A percentile compares a stretch with the other conserved stretches of the same genome.
These are phyloP conservation scores for Solanum chacoense DNA, from an alignment of 305 asterid species.

Conservation along the genomic window DNA sequence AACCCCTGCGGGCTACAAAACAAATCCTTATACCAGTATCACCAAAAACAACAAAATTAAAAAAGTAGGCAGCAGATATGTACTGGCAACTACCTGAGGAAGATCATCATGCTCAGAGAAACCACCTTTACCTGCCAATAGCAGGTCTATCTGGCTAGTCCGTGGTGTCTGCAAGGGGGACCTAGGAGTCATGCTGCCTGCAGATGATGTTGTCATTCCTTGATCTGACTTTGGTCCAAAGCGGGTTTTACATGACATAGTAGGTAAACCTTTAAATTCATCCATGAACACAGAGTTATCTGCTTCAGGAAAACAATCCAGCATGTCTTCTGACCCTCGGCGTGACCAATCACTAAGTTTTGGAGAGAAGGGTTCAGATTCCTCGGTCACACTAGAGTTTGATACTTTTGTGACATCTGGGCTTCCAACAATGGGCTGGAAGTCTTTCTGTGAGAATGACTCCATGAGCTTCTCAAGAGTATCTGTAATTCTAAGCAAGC, in stretches of 20 bases:
- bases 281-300: slow-evolving; percentile 64
- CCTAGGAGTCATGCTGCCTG: slow-evolving; percentile 96
- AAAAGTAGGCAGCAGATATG: not conserved
- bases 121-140: slow-evolving; percentile 83
- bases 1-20: not conserved
- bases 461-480: slow-evolving; percentile 93
- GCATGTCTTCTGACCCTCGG: slow-evolving; percentile 96
- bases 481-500: slow-evolving; percentile 68
- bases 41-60: not conserved
- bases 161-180: slow-evolving; percentile 92
- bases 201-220: slow-evolving; percentile 97
- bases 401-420: slow-evolving; percentile 79
- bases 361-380: slow-evolving; percentile 80
- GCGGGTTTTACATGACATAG: slow-evolving; percentile 82
- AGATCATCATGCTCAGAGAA: slow-evolving; percentile 95
- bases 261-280: slow-evolving; percentile 70
- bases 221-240: slow-evolving; percentile 97
- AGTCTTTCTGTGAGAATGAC: slow-evolving; percentile 62
- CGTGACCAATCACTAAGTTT: slow-evolving; percentile 94
- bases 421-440: slow-evolving; percentile 54
- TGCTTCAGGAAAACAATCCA: slow-evolving; percentile 75
- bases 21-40: not conserved
- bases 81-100: slow-evolving; percentile 63
- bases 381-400: slow-evolving; percentile 75
- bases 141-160: slow-evolving; percentile 77